phyloP scores from a whole-genome alignment of 139 green algal genomes.

The Coccomyxa sp. region DNA sequence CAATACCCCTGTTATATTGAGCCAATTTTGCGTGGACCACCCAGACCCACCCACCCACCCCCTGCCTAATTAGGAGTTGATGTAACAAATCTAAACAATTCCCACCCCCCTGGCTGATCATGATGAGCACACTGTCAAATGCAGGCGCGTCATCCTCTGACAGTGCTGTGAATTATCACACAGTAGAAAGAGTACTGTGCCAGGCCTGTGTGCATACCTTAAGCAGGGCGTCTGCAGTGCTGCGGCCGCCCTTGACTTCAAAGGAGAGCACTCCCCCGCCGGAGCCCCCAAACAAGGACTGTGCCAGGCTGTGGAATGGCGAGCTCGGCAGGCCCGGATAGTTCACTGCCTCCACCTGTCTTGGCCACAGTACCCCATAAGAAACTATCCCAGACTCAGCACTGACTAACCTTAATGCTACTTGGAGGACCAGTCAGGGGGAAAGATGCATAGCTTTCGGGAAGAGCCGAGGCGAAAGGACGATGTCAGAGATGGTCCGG shows the following conservation, averaged over 20 bases:
- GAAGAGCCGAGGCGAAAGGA: neutral
- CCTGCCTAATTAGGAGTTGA: too few relatives aligned
- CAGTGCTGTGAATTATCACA: too few relatives aligned
- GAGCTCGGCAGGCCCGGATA: constrained; percentile 53
- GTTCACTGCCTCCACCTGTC: constrained; percentile 32
- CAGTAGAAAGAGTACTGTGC: neutral
- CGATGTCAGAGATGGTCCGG: neutral
- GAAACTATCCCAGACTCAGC: neutral
- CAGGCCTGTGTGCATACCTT: neutral
- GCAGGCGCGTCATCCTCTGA: too few relatives aligned
- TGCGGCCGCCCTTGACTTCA: constrained; percentile 53
- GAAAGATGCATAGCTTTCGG: neutral
- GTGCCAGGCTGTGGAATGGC: constrained; percentile 41
- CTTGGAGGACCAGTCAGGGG: neutral
- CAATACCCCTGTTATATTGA: too few relatives aligned
- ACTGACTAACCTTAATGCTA: neutral
- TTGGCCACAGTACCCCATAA: neutral
- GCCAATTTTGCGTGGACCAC: too few relatives aligned
- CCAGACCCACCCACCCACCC: too few relatives aligned
- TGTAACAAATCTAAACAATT: too few relatives aligned
- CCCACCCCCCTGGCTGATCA: too few relatives aligned
- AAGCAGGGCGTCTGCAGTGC: constrained; percentile 18
- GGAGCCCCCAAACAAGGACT: constrained; percentile 51
- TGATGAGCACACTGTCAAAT: too few relatives aligned
- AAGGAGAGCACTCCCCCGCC: constrained; percentile 67